Evolutionary conservation across 371 early-diverging fungal species (phyloP), one percentile per base, ranked within the genome.

Genomic region (Entomophthora muscae): DNA sequence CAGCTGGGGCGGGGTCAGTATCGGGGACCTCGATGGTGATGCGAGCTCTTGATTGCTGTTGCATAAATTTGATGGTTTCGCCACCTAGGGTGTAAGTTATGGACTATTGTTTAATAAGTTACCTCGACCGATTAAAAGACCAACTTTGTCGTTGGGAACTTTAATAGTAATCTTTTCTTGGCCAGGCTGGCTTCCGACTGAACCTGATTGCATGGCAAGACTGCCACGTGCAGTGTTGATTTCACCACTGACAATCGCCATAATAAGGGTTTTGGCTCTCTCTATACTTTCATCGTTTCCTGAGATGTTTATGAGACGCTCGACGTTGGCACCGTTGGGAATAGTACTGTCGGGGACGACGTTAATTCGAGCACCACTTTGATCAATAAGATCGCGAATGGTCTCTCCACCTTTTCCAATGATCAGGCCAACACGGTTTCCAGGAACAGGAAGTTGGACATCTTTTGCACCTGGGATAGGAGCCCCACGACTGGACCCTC

Each of bases 351-450:
- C 86, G 0, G 86, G 86, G 2, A 84, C 76, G n/a, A 94, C 86
- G 52, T 82, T 82, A 67, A 93, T 89, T 21, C 84, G 79, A 1
- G 91, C 92, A 21, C 89, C 90, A 65, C 83, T 81, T 28, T 80
- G 78, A 53, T 79, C 80, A 70, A 91, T 88, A 52, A 94, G 78
- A 58, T 82, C 82, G 24, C 86, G 81, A 70, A 94, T 91, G 1
- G 88, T 94, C 73, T 91, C 93, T 24, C 93, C 93, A 52, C 89
- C 84, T 57, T 84, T 75, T 12, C 95, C 95, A 71, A 94, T 94
- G 22, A 94, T 84, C 32, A 90, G 73, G 0, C 95, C 95, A 12
- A 94, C 93, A 69, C 82, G 83, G 54, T 72, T 65, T 24, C 76
- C 74, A 26, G 89, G 88, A 31, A 86, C 78, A 53, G 74, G 73